Evolutionary conservation across 495 filamentous ascomycete genomes (phyloP).

Genomic region (Lindgomyces ingoldianus): DNA sequence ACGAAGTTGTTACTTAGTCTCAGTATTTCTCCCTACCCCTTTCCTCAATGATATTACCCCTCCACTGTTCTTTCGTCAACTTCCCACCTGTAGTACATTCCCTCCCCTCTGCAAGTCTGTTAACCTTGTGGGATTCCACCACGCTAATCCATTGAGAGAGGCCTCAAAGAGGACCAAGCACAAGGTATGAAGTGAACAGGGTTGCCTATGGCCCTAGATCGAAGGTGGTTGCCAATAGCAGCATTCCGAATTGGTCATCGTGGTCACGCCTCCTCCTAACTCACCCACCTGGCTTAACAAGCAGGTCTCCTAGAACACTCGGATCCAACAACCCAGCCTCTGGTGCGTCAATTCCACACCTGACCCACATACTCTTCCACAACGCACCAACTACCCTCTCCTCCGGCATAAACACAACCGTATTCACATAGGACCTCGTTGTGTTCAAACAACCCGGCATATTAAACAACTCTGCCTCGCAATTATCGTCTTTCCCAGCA

Average conservation of each 20-base stretch:
- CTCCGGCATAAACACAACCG: conserved; percentile 35
- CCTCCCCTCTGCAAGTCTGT: no score
- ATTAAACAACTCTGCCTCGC: conserved; percentile 31
- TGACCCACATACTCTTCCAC: conserved; percentile 33
- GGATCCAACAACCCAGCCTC: conserved; percentile 25
- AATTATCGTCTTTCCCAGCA: conserved; percentile 28
- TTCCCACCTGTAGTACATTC: no score
- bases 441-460: conserved; percentile 21
- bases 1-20: background rate
- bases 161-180: no score
- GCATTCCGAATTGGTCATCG: no score
- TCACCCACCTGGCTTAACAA: conserved; percentile 17
- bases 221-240: no score
- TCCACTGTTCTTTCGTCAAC: no score
- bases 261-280: background rate
- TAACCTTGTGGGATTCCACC: no score
- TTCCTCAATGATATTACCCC: background rate
- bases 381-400: conserved; percentile 25
- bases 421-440: conserved; percentile 21
- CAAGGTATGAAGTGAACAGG: no score
- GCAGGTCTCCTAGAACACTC: conserved; percentile 8
- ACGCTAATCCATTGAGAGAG: no score
- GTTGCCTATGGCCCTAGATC: no score
- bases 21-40: background rate
- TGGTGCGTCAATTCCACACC: conserved; percentile 27